Evolutionary conservation across 2,329 filamentous ascomycete genomes (phyloP).

Genomic region (Furcasterigmium furcatum): DNA sequence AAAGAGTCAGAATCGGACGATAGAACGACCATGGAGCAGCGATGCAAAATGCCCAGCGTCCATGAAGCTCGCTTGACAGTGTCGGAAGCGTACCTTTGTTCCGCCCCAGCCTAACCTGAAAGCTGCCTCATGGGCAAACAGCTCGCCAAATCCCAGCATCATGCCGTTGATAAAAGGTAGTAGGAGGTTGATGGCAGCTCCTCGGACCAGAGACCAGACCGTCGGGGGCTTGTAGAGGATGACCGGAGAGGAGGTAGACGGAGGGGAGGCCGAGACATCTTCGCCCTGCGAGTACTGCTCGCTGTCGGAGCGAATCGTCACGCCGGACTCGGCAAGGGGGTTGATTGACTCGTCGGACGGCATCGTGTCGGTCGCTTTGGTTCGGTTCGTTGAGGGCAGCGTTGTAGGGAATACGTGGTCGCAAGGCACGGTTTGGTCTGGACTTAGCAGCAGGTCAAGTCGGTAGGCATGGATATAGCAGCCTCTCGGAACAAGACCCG

Average conservation of each 20-base stretch:
- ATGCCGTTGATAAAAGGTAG: slow-evolving; percentile 95
- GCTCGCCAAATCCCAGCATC: slow-evolving; percentile 96
- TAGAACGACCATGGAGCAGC: too few species aligned
- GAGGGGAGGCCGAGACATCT: slow-evolving; percentile 57
- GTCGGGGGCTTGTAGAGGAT: slow-evolving; percentile 89
- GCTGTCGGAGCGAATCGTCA: slow-evolving; percentile 79
- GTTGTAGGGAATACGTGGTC: slow-evolving; percentile 1
- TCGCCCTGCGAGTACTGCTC: slow-evolving; percentile 73
- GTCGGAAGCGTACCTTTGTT: slow-evolving; percentile 74
- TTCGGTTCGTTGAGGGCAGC: not conserved
- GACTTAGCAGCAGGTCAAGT: slow-evolving; percentile 1
- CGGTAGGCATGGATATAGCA: not conserved
- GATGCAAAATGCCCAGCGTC: not conserved
- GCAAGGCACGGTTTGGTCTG: too few species aligned
- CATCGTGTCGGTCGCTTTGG: slow-evolving; percentile 34
- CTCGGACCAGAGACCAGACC: slow-evolving; percentile 78
- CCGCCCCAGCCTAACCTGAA: slow-evolving; percentile 90
- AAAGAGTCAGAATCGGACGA: slow-evolving; percentile 1
- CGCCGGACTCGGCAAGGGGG: slow-evolving; percentile 66
- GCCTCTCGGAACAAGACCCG: slow-evolving; percentile 6
- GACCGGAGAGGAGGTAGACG: slow-evolving; percentile 63
- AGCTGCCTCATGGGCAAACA: slow-evolving; percentile 94
- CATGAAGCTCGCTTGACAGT: not conserved
- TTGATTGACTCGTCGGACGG: slow-evolving; percentile 41
- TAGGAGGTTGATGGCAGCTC: slow-evolving; percentile 92